Conservation (phyloP, 2,329 filamentous ascomycete species). For the Cytospora schulzeri region DNA sequence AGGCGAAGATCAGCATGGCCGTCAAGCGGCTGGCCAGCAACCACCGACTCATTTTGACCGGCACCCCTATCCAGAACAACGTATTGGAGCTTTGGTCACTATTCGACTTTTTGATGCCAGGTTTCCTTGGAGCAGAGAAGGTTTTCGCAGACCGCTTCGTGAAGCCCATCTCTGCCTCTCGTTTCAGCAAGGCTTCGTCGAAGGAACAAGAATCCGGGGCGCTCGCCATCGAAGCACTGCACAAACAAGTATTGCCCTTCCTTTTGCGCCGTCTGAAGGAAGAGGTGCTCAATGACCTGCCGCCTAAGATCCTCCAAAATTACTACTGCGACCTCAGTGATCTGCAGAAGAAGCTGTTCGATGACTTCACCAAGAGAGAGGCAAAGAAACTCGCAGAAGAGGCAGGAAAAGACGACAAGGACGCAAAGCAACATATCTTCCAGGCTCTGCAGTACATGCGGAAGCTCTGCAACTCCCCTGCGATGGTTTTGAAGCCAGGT, state of each 20-base stretch:
- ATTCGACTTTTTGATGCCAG: conserved; percentile 99
- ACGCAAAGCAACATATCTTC: conserved; percentile 98
- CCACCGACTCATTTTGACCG: conserved; percentile 93
- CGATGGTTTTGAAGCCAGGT: conserved; percentile 91
- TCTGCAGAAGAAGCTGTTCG: conserved; percentile 90
- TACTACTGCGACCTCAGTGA: conserved; percentile 99
- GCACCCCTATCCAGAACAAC: conserved; percentile 96
- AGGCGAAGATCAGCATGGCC: conserved; percentile 90
- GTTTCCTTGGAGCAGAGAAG: conserved; percentile 90
- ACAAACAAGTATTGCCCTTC: conserved; percentile 98
- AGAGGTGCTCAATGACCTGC: conserved; percentile 92
- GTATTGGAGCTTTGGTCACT: conserved; percentile 96
- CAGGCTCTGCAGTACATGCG: conserved; percentile 99
- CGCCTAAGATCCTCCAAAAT: conserved; percentile 97
- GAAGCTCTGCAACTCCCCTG: conserved; percentile 96
- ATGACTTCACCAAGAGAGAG: conserved; percentile 94
- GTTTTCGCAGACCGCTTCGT: conserved; percentile 96
- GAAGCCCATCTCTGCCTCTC: conserved; percentile 90
- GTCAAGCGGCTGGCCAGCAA: conserved; percentile 91
- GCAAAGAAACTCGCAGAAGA: conserved; percentile 84
- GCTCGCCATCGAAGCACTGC: conserved; percentile 93
- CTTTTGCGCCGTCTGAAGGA: conserved; percentile 94
- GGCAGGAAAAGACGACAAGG: conserved; percentile 82
- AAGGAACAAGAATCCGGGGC: conserved; percentile 98
- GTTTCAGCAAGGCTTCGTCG: conserved; percentile 94